Evolutionary conservation across 140 eudicot species (phyloP), one percentile per base, ranked within the genome.

Genomic region (Ambrosia hybrid): DNA sequence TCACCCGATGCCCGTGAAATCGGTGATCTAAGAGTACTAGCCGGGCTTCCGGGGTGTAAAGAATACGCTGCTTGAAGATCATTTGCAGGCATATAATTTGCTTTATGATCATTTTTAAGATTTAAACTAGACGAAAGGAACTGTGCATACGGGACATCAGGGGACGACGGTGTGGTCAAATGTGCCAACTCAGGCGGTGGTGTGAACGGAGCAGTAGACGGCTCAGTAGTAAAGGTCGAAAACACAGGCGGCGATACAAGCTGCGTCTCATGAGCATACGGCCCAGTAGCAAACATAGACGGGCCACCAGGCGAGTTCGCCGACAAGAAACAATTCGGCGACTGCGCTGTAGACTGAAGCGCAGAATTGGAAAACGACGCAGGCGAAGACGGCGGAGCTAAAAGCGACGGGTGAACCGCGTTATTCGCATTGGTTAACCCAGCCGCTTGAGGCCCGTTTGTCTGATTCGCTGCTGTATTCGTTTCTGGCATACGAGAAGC

Each of bases 131-230:
- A 87, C 13, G 97, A 78, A 21, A 90, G 97, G 72, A 93, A 86
- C 66, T 81, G 95, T 16, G 98, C 98, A 46, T 78, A 93, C 51
- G 98, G 98, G 58, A 93, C 98, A 57, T 93, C 98, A 0, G 98
- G 98, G 41, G 97, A 90, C 57, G 98, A 90, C 4, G 98, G 98
- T 39, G 96, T 93, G 49, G 97, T 93, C 13, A 90, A 51, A 72
- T 90, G 96, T 6, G 98, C 98, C 55, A 93, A 71, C 68, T 93
- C 98, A 0, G 97, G 98, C 37, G 98, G 98, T n/a, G 97, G 97
- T 6, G 98, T 93, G 26, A 90, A 76, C 64, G 97, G 98, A 34
- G 98, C 98, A 4, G 97, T 93, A n/a, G 98, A 93, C 37, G 98
- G 98, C 73, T 93, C 98, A 16, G 98, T 90, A 45, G 98, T 93